These are phyloP conservation scores for Malus fusca DNA, from an alignment of 306 rosid species.

Conservation along the genomic window DNA sequence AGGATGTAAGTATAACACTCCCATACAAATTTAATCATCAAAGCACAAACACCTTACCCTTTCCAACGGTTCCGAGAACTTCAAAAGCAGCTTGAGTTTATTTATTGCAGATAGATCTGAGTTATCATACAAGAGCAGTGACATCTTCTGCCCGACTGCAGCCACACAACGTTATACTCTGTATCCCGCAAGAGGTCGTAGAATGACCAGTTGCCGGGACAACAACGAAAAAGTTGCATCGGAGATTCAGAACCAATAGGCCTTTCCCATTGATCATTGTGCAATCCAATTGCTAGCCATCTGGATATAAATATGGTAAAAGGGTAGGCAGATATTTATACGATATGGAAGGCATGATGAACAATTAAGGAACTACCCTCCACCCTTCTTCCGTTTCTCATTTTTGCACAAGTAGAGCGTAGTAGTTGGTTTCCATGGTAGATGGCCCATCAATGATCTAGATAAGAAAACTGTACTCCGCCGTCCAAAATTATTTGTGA, in stretches of 20 bases:
- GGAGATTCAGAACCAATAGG: background rate
- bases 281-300: background rate
- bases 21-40: background rate
- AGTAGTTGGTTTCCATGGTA: background rate
- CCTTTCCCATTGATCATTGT: background rate
- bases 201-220: background rate
- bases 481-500: slow-evolving; percentile 7
- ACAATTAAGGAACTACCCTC: background rate
- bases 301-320: background rate
- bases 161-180: background rate
- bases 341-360: background rate
- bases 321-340: background rate
- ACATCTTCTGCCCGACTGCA: background rate
- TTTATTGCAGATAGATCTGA: background rate
- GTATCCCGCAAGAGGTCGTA: background rate
- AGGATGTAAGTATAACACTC: background rate
- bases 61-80: background rate
- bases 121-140: background rate
- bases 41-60: background rate
- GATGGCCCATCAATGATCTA: background rate
- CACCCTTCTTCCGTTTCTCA: background rate
- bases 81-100: background rate
- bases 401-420: background rate
- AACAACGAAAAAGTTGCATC: background rate
- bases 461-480: background rate